Conservation (phyloP, 768 basidiomycete species). For the Cyclocybe cylindracea region DNA sequence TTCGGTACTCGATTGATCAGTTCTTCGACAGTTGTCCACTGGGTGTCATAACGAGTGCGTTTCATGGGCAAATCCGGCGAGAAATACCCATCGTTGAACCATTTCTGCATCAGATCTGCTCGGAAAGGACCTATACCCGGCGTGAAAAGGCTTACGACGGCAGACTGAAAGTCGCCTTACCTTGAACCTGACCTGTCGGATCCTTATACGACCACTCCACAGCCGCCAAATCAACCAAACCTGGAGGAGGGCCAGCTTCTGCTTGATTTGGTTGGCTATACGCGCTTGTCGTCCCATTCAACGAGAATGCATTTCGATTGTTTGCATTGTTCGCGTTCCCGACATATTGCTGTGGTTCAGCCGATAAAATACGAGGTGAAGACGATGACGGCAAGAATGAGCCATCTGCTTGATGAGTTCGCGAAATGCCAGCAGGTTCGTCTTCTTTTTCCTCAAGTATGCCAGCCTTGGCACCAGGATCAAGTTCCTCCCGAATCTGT, state of each 20-base stretch:
- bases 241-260: slow-evolving; percentile 40
- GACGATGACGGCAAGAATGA: slow-evolving; percentile 11
- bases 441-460: slow-evolving; percentile 67
- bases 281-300: background rate
- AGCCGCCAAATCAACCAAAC: slow-evolving; percentile 51
- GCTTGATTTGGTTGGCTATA: slow-evolving; percentile 1
- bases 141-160: too few species aligned
- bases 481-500: slow-evolving; percentile 36
- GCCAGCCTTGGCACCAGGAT: slow-evolving; percentile 42
- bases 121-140: slow-evolving; percentile 75
- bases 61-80: slow-evolving; percentile 81
- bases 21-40: slow-evolving; percentile 68
- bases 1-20: slow-evolving; percentile 52
- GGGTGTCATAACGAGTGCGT: slow-evolving; percentile 66
- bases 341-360: slow-evolving; percentile 11
- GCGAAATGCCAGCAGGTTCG: slow-evolving; percentile 16
- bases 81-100: slow-evolving; percentile 92
- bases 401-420: slow-evolving; percentile 8
- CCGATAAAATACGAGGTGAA: slow-evolving; percentile 12
- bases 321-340: too few species aligned
- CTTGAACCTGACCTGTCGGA: slow-evolving; percentile 90
- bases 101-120: slow-evolving; percentile 90
- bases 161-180: slow-evolving; percentile 34
- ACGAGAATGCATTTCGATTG: too few species aligned
- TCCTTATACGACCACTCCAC: slow-evolving; percentile 94